Conservation (phyloP, 148 eudicot species). For the Nepenthes mirabilis region DNA sequence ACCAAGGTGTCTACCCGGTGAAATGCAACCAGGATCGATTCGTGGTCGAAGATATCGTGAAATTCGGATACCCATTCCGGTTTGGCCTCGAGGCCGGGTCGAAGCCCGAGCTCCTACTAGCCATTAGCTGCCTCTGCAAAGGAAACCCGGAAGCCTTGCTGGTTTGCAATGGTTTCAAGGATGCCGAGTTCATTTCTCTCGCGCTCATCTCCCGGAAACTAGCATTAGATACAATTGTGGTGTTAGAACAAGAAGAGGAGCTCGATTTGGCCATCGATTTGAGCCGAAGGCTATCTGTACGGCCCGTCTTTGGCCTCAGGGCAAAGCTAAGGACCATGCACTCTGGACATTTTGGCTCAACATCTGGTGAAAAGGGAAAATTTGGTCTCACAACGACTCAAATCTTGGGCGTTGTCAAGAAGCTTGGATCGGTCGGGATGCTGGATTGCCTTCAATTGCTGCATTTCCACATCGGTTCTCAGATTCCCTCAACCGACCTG, state of each 20-base stretch:
- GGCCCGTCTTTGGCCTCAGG: constrained; percentile 71
- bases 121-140: constrained; percentile 71
- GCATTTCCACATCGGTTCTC: constrained; percentile 95
- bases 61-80: constrained; percentile 51
- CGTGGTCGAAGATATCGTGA: constrained; percentile 79
- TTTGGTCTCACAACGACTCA: constrained; percentile 69
- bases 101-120: constrained; percentile 76
- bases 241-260: constrained; percentile 84
- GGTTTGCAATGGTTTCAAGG: constrained; percentile 87
- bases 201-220: constrained; percentile 64
- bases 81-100: constrained; percentile 95
- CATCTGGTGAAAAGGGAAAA: constrained; percentile 94
- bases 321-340: constrained; percentile 93
- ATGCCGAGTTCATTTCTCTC: constrained; percentile 63
- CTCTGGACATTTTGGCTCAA: constrained; percentile 85
- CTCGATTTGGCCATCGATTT: constrained; percentile 58
- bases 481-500: constrained; percentile 63
- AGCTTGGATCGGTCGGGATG: constrained; percentile 48
- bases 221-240: constrained; percentile 61
- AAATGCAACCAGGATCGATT: constrained; percentile 84
- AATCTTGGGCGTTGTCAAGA: constrained; percentile 62
- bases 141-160: constrained; percentile 58
- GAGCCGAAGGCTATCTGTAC: constrained; percentile 35
- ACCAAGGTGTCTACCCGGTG: constrained; percentile 95
- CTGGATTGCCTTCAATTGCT: constrained; percentile 73